phyloP scores from a whole-genome alignment of 805 yeast species.

The Spathaspora boniae region DNA sequence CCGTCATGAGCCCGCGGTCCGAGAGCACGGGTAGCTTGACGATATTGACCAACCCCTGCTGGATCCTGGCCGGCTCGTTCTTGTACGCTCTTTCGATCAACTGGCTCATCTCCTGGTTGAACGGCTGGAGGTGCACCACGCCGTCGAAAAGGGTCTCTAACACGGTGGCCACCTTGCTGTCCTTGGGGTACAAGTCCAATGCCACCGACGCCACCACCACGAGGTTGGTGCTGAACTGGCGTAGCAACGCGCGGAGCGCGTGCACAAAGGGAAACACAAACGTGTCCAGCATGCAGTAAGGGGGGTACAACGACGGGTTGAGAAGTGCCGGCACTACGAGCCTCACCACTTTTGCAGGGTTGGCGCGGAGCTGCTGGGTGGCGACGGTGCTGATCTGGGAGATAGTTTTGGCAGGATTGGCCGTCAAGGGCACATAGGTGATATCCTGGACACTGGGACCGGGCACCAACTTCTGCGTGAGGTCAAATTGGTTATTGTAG shows the following conservation, averaged over 20 bases:
- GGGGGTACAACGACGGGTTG: constrained; percentile 72
- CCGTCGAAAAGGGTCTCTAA: constrained; percentile 61
- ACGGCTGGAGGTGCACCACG: constrained; percentile 74
- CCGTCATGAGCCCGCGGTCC: constrained; percentile 77
- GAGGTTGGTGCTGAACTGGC: constrained; percentile 43
- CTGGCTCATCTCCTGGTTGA: constrained; percentile 67
- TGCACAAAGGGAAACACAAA: constrained; percentile 60
- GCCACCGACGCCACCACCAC: constrained; percentile 56
- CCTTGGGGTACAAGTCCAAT: constrained; percentile 62
- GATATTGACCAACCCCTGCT: constrained; percentile 83
- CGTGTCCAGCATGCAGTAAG: constrained; percentile 41
- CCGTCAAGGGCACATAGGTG: constrained; percentile 45
- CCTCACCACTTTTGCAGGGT: constrained; percentile 51
- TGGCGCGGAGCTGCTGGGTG: constrained; percentile 30
- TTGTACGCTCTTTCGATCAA: constrained; percentile 67
- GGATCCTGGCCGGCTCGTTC: constrained; percentile 69
- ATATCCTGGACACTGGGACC: constrained; percentile 62
- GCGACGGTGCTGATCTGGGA: constrained; percentile 43
- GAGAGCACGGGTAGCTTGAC: constrained; percentile 68
- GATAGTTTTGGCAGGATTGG: constrained; percentile 20
- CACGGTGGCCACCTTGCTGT: constrained; percentile 42
- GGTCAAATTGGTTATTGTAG: constrained; percentile 69
- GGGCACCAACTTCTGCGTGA: constrained; percentile 67
- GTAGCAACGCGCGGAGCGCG: constrained; percentile 51
- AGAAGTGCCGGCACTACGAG: constrained; percentile 72